A percentile compares a stretch with the other conserved stretches of the same genome.
These are phyloP conservation scores for Aspergillus alliaceus DNA, from an alignment of 2,329 filamentous ascomycete genomes.

Conservation along the genomic window DNA sequence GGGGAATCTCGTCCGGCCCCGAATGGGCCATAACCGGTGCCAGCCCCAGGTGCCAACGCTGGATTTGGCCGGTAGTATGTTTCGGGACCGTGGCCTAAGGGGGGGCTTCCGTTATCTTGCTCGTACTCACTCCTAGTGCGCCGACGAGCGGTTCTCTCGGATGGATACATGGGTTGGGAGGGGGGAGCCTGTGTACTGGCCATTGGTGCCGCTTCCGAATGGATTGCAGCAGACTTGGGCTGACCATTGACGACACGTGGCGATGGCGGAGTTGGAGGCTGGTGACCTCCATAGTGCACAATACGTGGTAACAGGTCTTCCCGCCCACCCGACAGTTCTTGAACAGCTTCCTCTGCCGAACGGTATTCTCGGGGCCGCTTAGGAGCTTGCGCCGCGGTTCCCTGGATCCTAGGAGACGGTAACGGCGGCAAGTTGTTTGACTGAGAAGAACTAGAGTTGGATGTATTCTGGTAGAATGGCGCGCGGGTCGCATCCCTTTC, in stretches of 20 bases:
- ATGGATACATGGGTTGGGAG: slow-evolving; percentile 45
- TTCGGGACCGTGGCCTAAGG: slow-evolving; percentile 72
- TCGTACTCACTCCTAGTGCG: slow-evolving; percentile 89
- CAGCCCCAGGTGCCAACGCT: slow-evolving; percentile 26
- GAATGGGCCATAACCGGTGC: slow-evolving; percentile 64
- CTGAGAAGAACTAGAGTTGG: slow-evolving; percentile 63
- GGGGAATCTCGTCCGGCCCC: slow-evolving; percentile 80
- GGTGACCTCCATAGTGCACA: slow-evolving; percentile 91
- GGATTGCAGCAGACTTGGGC: slow-evolving; percentile 27
- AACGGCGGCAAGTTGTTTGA: slow-evolving; percentile 67
- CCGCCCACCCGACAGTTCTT: slow-evolving; percentile 84
- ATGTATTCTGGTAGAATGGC: slow-evolving; percentile 54
- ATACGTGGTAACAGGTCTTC: slow-evolving; percentile 90
- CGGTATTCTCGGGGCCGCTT: slow-evolving; percentile 79
- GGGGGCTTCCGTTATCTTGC: slow-evolving; percentile 78
- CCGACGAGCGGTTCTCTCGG: slow-evolving; percentile 55
- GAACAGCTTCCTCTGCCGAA: slow-evolving; percentile 93
- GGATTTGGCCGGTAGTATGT: slow-evolving; percentile 40
- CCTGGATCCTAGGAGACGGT: slow-evolving; percentile 74
- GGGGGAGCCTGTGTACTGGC: slow-evolving; percentile 61
- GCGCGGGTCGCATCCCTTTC: slow-evolving; percentile 37
- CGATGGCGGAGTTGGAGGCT: slow-evolving; percentile 88
- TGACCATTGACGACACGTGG: slow-evolving; percentile 44
- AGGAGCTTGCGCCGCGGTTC: slow-evolving; percentile 51
- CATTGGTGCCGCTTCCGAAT: slow-evolving; percentile 56